Evolutionary conservation across 495 filamentous ascomycete species (phyloP).

Genomic region (Jackrogersella multiformis): DNA sequence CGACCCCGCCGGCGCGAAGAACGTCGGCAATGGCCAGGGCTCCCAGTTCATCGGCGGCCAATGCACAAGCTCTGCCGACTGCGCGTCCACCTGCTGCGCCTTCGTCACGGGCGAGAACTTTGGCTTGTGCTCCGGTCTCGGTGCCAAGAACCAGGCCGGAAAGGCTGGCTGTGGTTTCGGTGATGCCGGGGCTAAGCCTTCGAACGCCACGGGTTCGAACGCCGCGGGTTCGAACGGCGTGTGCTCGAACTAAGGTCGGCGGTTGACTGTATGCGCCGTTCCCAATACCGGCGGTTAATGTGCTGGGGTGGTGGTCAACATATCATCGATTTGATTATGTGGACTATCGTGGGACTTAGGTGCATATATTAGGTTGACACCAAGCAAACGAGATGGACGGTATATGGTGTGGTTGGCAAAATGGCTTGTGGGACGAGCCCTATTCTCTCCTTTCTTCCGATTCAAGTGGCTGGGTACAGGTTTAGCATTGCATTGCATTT

Average conservation of each 20-base stretch:
- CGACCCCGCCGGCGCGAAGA: constrained; percentile 49
- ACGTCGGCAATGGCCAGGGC: constrained; percentile 49
- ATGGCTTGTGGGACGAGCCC: not conserved
- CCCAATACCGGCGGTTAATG: no score
- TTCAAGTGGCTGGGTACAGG: not conserved
- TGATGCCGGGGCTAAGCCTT: constrained; percentile 2
- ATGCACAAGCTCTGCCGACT: constrained; percentile 48
- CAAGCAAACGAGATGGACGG: not conserved
- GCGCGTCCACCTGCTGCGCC: constrained; percentile 48
- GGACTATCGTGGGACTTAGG: not conserved
- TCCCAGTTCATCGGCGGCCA: constrained; percentile 51
- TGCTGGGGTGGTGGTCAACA: not conserved
- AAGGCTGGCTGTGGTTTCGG: constrained; percentile 61
- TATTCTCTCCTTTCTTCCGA: not conserved
- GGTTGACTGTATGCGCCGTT: not conserved
- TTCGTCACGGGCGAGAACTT: constrained; percentile 36
- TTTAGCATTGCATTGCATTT: constrained; percentile 33
- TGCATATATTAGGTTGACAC: not conserved
- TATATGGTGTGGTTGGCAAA: not conserved
- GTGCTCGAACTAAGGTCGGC: no score
- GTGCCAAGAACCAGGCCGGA: constrained; percentile 53
- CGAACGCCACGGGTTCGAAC: not conserved
- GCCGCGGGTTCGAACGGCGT: not conserved
- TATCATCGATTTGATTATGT: not conserved
- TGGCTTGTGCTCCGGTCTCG: constrained; percentile 53